Evolutionary conservation across 2,329 filamentous ascomycete species (phyloP).

Genomic region (Cercospora berteroae): DNA sequence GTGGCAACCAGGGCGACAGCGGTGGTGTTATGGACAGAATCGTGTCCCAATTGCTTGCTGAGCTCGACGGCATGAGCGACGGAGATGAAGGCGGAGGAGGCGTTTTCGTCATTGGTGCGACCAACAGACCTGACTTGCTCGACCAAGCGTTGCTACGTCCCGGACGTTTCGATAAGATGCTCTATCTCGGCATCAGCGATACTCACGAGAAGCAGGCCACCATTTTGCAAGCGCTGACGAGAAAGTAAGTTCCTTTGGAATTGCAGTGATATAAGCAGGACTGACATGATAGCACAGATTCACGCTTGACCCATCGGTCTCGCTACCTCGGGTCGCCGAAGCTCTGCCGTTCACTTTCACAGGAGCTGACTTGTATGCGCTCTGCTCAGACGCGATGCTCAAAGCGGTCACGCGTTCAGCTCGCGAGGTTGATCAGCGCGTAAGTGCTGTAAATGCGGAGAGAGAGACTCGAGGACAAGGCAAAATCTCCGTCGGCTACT

Average conservation of each 20-base stretch:
- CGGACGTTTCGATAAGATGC: conserved; percentile 95
- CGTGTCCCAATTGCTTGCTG: conserved; percentile 88
- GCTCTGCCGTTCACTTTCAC: conserved; percentile 92
- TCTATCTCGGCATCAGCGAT: conserved; percentile 93
- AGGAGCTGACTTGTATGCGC: conserved; percentile 92
- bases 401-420: conserved; percentile 95
- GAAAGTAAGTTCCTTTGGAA: conserved; percentile 66
- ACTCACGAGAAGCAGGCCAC: conserved; percentile 95
- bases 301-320: conserved; percentile 74
- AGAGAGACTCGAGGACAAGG: conserved; percentile 28
- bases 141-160: conserved; percentile 87
- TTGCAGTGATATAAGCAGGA: neutral
- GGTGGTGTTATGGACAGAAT: conserved; percentile 98
- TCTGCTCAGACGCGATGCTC: conserved; percentile 97
- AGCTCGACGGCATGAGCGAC: conserved; percentile 96
- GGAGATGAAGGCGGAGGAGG: conserved; percentile 77
- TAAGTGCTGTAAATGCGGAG: conserved; percentile 64
- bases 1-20: conserved; percentile 94
- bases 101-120: conserved; percentile 95
- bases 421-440: conserved; percentile 76
- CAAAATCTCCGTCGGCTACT: conserved; percentile 78
- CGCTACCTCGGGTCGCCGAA: conserved; percentile 70
- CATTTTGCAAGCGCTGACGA: conserved; percentile 88
- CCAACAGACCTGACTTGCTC: conserved; percentile 88
- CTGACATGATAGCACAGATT: conserved; percentile 58